Conservation (phyloP, 352 stramenopile species). For the Phytophthora citrophthora region DNA sequence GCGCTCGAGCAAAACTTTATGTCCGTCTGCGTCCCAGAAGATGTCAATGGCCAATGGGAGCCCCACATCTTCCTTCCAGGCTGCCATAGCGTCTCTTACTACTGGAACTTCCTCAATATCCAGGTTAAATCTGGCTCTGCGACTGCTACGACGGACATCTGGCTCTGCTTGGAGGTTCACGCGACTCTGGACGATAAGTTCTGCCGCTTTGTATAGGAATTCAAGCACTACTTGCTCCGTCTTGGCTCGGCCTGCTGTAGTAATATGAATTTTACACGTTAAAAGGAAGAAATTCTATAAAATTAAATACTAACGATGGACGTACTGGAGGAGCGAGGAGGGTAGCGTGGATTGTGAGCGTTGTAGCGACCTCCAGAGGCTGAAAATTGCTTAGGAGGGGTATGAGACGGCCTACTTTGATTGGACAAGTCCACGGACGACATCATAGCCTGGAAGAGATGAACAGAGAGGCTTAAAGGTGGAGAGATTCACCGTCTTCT, state of each 20-base stretch:
- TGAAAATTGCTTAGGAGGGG: conserved; percentile 6
- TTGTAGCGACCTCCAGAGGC: conserved; percentile 9
- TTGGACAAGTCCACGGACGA: neutral
- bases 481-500: conserved; percentile 1
- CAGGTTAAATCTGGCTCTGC: conserved; percentile 81
- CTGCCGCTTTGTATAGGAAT: conserved; percentile 83
- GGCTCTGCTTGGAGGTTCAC: conserved; percentile 70
- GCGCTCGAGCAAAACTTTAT: conserved; percentile 72
- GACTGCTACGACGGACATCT: conserved; percentile 46
- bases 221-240: conserved; percentile 88
- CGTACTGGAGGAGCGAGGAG: conserved; percentile 18
- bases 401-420: conserved; percentile 1
- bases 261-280: conserved; percentile 5
- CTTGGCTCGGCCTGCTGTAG: conserved; percentile 65
- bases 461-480: neutral
- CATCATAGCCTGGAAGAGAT: neutral
- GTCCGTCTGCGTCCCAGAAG: conserved; percentile 57
- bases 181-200: conserved; percentile 85
- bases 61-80: conserved; percentile 79
- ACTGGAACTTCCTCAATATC: conserved; percentile 82
- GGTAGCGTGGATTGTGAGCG: conserved; percentile 15
- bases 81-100: conserved; percentile 69
- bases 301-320: conserved; percentile 4
- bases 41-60: conserved; percentile 74
- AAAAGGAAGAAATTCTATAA: neutral